Conservation (phyloP, 495 filamentous ascomycete species). For the Aspergillus conjunctus region DNA sequence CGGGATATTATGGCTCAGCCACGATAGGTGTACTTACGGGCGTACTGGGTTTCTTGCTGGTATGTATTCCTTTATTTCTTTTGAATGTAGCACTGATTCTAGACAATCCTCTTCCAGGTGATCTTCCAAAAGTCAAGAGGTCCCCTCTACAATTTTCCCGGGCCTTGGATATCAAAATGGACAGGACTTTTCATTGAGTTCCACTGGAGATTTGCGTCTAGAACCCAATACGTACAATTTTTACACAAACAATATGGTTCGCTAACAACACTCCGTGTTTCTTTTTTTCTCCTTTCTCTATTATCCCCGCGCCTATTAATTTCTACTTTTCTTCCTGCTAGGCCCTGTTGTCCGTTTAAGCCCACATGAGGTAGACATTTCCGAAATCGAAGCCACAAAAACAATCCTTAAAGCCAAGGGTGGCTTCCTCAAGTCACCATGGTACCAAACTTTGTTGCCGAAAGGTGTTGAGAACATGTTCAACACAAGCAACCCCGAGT, state of each 20-base stretch:
- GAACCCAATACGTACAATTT: conserved; percentile 17
- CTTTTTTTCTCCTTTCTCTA: not conserved
- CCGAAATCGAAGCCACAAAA: conserved; percentile 32
- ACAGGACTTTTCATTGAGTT: conserved; percentile 10
- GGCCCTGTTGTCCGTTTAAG: conserved; percentile 46
- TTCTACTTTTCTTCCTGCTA: conserved; percentile 13
- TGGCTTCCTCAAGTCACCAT: conserved; percentile 25
- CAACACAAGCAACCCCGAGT: conserved; percentile 31
- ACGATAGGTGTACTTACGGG: too few relatives aligned
- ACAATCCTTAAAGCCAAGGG: conserved; percentile 41
- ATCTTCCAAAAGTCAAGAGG: not conserved
- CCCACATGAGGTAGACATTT: conserved; percentile 40
- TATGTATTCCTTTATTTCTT: not conserved
- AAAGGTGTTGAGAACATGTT: conserved; percentile 31
- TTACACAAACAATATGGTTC: conserved; percentile 29
- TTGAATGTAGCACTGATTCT: not conserved
- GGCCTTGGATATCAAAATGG: conserved; percentile 17
- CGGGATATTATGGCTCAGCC: too few relatives aligned
- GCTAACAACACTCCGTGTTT: not conserved
- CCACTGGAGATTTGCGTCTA: conserved; percentile 2
- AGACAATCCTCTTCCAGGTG: not conserved
- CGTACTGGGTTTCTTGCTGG: not conserved
- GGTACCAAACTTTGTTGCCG: conserved; percentile 24
- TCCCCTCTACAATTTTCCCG: conserved; percentile 13
- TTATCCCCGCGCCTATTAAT: not conserved